phyloP scores from a whole-genome alignment of 2,329 filamentous ascomycete species.

The Fusarium mexicanum region DNA sequence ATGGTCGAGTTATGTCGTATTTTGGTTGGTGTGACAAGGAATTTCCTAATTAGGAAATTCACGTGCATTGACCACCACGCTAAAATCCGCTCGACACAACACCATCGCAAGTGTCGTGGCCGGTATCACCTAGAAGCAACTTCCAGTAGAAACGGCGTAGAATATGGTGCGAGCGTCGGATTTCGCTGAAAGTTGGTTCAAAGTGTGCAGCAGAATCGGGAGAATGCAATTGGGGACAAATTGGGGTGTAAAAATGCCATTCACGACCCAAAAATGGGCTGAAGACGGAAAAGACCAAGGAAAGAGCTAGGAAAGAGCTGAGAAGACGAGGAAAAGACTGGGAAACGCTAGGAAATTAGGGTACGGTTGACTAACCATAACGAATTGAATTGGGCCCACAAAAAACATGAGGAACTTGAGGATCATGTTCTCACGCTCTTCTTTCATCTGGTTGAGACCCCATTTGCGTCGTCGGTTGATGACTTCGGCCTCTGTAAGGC shows the following conservation, averaged over 20 bases:
- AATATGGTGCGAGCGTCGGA: too few species aligned
- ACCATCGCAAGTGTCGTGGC: not conserved
- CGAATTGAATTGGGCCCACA: slow-evolving; percentile 89
- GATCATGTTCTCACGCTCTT: slow-evolving; percentile 86
- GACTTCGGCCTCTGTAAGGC: slow-evolving; percentile 79
- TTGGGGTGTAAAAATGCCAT: too few species aligned
- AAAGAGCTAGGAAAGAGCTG: not conserved
- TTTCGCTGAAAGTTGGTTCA: not conserved
- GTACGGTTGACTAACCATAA: slow-evolving; percentile 72
- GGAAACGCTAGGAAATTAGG: not conserved
- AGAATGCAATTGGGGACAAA: not conserved
- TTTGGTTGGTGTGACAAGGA: not conserved
- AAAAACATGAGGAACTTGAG: slow-evolving; percentile 88
- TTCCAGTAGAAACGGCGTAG: not conserved
- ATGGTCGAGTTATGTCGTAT: not conserved
- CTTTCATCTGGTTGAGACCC: slow-evolving; percentile 89
- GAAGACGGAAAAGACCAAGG: not conserved
- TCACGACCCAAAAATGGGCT: not conserved
- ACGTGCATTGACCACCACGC: not conserved
- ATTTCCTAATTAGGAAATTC: not conserved
- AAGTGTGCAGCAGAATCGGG: too few species aligned
- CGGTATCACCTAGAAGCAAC: not conserved
- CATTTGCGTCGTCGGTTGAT: slow-evolving; percentile 71
- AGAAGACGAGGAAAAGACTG: not conserved
- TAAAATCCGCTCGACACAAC: not conserved